These are phyloP conservation scores for Allium fistulosum DNA, from an alignment of 106 monocot genomes.

Conservation along the genomic window DNA sequence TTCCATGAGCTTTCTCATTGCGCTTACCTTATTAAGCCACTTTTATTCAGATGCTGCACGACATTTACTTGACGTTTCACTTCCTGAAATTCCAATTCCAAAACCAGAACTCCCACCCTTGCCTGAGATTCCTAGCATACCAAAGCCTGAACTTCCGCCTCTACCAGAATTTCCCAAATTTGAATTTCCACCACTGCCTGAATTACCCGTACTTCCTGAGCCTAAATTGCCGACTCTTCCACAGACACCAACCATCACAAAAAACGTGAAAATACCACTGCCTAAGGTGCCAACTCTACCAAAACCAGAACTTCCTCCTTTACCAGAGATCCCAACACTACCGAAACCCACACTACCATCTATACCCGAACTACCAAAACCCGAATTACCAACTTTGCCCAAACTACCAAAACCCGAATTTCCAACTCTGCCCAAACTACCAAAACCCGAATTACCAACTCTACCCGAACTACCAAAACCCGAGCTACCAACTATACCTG, in stretches of 20 bases:
- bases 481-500: background rate
- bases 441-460: background rate
- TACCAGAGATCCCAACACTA: background rate
- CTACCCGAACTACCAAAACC: background rate
- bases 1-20: slow-evolving; percentile 4
- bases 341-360: too few species aligned
- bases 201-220: background rate
- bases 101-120: background rate
- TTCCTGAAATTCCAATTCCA: background rate
- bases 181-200: slow-evolving; percentile 3
- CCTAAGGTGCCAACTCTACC: slow-evolving; percentile 2
- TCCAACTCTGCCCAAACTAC: slow-evolving; percentile 4
- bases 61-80: background rate
- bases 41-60: slow-evolving; percentile 1
- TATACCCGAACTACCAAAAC: too few species aligned
- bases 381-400: background rate
- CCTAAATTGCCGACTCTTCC: too few species aligned
- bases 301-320: slow-evolving; percentile 9
- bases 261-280: background rate
- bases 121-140: background rate
- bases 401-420: slow-evolving; percentile 7
- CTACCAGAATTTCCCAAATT: background rate
- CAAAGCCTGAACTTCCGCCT: slow-evolving; percentile 1
- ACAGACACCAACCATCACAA: background rate
- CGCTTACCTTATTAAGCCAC: slow-evolving; percentile 6